Percentiles rank a stretch among this genome's conserved stretches.
Evolutionary conservation across 208 protist genomes (phyloP).

Genomic region (Cochliopodium minus): DNA sequence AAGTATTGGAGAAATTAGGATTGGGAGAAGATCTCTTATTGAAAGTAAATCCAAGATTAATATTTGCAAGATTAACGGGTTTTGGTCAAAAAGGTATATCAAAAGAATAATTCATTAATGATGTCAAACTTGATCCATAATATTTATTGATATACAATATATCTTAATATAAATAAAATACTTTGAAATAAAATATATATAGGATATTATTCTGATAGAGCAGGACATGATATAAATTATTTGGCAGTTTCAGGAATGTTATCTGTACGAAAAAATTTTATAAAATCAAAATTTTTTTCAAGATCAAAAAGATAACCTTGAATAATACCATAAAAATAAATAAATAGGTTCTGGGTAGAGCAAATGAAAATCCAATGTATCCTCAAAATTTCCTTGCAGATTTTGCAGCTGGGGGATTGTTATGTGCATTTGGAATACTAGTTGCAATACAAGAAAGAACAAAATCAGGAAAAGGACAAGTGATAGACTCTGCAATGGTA

Average conservation of each 20-base stretch:
- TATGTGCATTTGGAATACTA: conserved; percentile 33
- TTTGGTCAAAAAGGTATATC: conserved; percentile 30
- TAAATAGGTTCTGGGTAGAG: too few relatives aligned
- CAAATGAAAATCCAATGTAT: conserved; percentile 5
- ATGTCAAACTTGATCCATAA: too few relatives aligned
- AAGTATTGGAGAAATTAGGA: conserved; percentile 37
- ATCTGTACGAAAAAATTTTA: conserved; percentile 12
- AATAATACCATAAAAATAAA: too few relatives aligned
- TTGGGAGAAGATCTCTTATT: conserved; percentile 20
- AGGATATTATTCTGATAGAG: too few relatives aligned
- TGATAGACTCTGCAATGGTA: conserved; percentile 1
- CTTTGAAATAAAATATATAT: too few relatives aligned
- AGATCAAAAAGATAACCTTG: too few relatives aligned
- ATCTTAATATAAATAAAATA: too few relatives aligned
- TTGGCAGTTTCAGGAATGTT: conserved; percentile 30
- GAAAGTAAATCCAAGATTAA: conserved; percentile 25
- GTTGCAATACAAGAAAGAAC: conserved; percentile 26
- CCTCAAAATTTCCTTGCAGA: conserved; percentile 25
- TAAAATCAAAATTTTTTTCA: too few relatives aligned
- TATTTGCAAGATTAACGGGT: conserved; percentile 38
- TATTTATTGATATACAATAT: too few relatives aligned
- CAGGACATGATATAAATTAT: conserved; percentile 49
- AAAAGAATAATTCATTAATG: neutral
- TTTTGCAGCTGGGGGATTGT: conserved; percentile 33
- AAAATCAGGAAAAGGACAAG: conserved; percentile 21